Conservation (phyloP, 2,329 filamentous ascomycete species). For the Septoria linicola region DNA sequence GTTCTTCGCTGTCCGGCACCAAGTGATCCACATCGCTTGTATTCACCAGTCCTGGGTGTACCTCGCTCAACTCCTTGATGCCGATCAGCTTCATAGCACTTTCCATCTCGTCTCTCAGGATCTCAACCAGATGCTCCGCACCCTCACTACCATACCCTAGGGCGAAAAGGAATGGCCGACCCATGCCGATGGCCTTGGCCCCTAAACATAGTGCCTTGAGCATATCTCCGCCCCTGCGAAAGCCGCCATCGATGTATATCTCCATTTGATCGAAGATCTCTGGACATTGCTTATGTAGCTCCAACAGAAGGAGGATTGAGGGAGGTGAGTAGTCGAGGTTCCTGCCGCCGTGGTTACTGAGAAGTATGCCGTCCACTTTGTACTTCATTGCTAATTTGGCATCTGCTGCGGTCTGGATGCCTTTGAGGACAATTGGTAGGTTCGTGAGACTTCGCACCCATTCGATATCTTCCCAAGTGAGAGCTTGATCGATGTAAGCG, state of each 20-base stretch:
- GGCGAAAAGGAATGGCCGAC: conserved; percentile 59
- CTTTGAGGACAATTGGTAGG: conserved; percentile 40
- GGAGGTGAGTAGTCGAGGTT: conserved; percentile 42
- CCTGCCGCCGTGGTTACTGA: conserved; percentile 51
- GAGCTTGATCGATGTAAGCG: conserved; percentile 54
- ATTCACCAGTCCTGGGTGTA: conserved; percentile 60
- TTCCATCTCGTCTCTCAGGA: conserved; percentile 58
- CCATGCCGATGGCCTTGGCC: conserved; percentile 61
- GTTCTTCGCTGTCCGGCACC: conserved; percentile 37
- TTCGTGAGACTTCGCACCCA: conserved; percentile 39
- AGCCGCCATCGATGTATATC: conserved; percentile 63
- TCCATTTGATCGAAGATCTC: conserved; percentile 44
- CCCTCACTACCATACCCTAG: conserved; percentile 59
- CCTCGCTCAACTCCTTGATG: conserved; percentile 57
- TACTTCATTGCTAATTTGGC: conserved; percentile 43
- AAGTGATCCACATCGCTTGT: conserved; percentile 50
- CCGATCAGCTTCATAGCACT: conserved; percentile 65
- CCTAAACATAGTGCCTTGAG: conserved; percentile 66
- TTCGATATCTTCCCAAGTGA: conserved; percentile 50
- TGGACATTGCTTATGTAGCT: conserved; percentile 60
- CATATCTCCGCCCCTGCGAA: conserved; percentile 63
- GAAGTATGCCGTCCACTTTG: conserved; percentile 46
- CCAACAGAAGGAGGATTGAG: conserved; percentile 58
- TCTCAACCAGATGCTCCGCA: conserved; percentile 40
- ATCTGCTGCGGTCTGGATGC: conserved; percentile 42